Conservation (phyloP, 352 stramenopile species). For the Globisporangium cylindrosporum region DNA sequence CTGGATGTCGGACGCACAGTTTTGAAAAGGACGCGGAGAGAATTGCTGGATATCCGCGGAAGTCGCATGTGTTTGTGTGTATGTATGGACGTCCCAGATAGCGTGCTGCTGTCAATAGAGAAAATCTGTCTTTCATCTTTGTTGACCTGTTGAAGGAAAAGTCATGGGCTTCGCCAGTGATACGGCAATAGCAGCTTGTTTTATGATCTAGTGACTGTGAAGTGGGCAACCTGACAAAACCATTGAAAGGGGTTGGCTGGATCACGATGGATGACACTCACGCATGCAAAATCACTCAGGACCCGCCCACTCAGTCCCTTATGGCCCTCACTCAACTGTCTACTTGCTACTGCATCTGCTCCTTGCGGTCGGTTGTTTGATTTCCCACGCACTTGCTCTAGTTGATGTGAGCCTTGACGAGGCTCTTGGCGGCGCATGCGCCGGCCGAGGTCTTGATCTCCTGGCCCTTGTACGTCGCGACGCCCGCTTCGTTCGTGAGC, state of each 20-base stretch:
- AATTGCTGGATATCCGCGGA: neutral
- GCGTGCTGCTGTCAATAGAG: neutral
- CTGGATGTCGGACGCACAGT: conserved; percentile 37
- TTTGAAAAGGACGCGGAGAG: conserved; percentile 11
- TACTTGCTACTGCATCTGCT: too few relatives aligned
- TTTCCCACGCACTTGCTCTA: conserved; percentile 14
- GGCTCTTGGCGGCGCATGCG: conserved; percentile 53
- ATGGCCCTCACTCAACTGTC: too few relatives aligned
- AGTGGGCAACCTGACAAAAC: neutral
- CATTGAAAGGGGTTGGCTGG: neutral
- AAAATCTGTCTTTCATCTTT: neutral
- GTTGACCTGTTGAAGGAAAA: neutral
- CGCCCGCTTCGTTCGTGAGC: conserved; percentile 55
- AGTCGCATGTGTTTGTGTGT: neutral
- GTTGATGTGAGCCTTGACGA: conserved; percentile 68
- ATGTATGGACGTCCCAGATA: neutral
- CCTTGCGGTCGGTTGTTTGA: too few relatives aligned
- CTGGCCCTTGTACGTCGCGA: conserved; percentile 81
- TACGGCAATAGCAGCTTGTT: neutral
- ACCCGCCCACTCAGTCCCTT: too few relatives aligned
- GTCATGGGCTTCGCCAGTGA: neutral
- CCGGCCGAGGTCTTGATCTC: conserved; percentile 71
- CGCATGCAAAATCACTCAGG: too few relatives aligned
- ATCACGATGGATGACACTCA: too few relatives aligned
- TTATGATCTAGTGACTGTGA: neutral